Percentiles rank a stretch among this genome's conserved stretches.
Conservation (phyloP, 345 rosid species). For the Euclidium syriacum region DNA sequence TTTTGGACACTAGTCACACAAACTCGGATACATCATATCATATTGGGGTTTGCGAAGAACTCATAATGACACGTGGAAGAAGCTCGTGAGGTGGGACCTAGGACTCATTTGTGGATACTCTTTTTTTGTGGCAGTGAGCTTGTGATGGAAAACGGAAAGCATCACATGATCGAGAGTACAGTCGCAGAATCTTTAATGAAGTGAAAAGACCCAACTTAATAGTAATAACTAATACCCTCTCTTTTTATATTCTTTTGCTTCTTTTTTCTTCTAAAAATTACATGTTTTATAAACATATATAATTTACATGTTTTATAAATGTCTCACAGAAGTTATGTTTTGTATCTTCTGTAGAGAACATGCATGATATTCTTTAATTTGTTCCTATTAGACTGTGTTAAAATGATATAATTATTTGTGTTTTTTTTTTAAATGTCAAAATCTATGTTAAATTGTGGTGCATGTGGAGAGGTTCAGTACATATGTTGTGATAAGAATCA, state of each 20-base stretch:
- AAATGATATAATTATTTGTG: too few relatives aligned
- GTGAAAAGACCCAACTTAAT: background rate
- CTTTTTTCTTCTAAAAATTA: background rate
- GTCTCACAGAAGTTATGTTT: too few relatives aligned
- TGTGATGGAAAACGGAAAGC: slow-evolving; percentile 37
- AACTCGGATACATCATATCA: background rate
- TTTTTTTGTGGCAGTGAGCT: background rate
- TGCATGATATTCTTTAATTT: too few relatives aligned
- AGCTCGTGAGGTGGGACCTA: slow-evolving; percentile 38
- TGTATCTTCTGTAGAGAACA: too few relatives aligned
- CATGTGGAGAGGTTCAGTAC: too few relatives aligned
- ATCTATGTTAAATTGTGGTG: too few relatives aligned
- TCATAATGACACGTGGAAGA: slow-evolving; percentile 42
- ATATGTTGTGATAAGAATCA: too few relatives aligned
- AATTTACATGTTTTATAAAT: too few relatives aligned
- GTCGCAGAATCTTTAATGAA: slow-evolving; percentile 2
- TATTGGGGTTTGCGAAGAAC: background rate
- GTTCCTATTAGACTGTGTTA: too few relatives aligned
- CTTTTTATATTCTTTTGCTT: background rate
- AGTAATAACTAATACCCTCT: background rate
- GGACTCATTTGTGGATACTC: background rate
- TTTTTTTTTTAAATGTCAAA: too few relatives aligned
- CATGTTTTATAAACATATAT: background rate
- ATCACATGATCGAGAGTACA: slow-evolving; percentile 20
- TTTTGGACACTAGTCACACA: slow-evolving; percentile 17